Percentiles rank a stretch among this genome's conserved stretches.
Evolutionary conservation across 805 yeast species (phyloP).

Genomic region (Saturnispora serradocipensis): DNA sequence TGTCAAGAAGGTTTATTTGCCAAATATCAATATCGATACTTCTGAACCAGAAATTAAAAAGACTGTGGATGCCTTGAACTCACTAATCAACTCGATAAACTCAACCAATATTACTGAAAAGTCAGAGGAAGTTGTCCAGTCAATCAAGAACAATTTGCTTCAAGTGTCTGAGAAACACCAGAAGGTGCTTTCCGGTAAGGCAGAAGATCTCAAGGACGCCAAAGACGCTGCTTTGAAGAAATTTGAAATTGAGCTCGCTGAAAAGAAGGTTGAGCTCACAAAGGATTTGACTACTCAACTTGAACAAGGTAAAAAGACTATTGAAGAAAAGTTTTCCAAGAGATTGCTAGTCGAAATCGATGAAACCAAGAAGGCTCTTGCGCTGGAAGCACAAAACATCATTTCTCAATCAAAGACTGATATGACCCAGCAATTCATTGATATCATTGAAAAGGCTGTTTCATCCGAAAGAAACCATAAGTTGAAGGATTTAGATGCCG

Average conservation of each 20-base stretch:
- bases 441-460: slow-evolving; percentile 46
- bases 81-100: slow-evolving; percentile 26
- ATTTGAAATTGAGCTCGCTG: slow-evolving; percentile 26
- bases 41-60: slow-evolving; percentile 28
- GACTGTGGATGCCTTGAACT: slow-evolving; percentile 29
- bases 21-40: slow-evolving; percentile 25
- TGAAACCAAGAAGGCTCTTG: slow-evolving; percentile 54
- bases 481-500: slow-evolving; percentile 55
- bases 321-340: slow-evolving; percentile 50
- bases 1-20: slow-evolving; percentile 12
- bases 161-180: slow-evolving; percentile 19
- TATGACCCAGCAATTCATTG: slow-evolving; percentile 58
- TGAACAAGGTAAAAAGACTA: slow-evolving; percentile 47
- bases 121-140: slow-evolving; percentile 17
- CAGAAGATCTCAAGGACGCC: slow-evolving; percentile 15
- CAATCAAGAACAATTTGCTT: slow-evolving; percentile 17
- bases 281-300: slow-evolving; percentile 51
- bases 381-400: slow-evolving; percentile 66
- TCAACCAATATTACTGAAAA: slow-evolving; percentile 15
- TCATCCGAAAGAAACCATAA: slow-evolving; percentile 74
- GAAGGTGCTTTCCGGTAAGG: slow-evolving; percentile 22
- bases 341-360: slow-evolving; percentile 57
- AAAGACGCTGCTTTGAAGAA: slow-evolving; percentile 12
- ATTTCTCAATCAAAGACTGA: slow-evolving; percentile 57
- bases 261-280: slow-evolving; percentile 44